Base-by-base conservation (phyloP, 176 grass and related monocot species). In the Poa pratensis region DNA sequence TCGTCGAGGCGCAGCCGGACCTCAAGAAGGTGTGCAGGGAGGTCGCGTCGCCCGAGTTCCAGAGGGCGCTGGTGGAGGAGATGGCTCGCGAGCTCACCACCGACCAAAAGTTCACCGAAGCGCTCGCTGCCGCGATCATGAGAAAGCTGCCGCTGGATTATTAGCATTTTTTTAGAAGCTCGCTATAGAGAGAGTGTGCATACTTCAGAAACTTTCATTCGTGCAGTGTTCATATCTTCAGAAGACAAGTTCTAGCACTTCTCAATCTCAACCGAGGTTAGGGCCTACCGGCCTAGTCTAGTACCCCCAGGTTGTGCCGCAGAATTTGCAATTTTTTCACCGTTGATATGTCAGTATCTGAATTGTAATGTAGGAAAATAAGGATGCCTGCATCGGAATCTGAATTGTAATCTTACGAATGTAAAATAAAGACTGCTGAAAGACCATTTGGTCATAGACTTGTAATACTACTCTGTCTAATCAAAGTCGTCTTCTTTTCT, bases 71-170 rank as follows among this genome's bases (percentile, higher is more conserved):
- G 22, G 93, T 84, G 45, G 92, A 91, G 66, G 80, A 95, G 79
- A 94, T 98, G 93, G 87, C 96, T 0, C 84, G 63, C 32, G 88
- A 59, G 68, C 85, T 98, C 26, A 92, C 88, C 11, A 82, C 58
- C 9, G 96, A 98, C 82, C 39, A 71, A 4, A 81, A 87, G 9
- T 98, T 98, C 75, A 92, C 88, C 1, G 59, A 82, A 13, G 87
- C 88, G 23, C 80, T 98, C 45, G 93, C 91, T 15, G 65, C 66
- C 0, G 93, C 89, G 1, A 98, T 96, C 59, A 80, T 96, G 19
- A 79, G 79, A n/a, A 87, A 86, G 68, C 73, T 92, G 24, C 76
- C 86, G 42, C 42, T 43, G 8, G 90, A 82, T 34, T 80, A 55
- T 26, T 78, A 92, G 83, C 6, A 24, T 55, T 52, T 8, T 13